Percentiles rank a stretch among this genome's conserved stretches.
phyloP scores from a whole-genome alignment of 2,329 filamentous ascomycete species.

The Cadophora malorum region DNA sequence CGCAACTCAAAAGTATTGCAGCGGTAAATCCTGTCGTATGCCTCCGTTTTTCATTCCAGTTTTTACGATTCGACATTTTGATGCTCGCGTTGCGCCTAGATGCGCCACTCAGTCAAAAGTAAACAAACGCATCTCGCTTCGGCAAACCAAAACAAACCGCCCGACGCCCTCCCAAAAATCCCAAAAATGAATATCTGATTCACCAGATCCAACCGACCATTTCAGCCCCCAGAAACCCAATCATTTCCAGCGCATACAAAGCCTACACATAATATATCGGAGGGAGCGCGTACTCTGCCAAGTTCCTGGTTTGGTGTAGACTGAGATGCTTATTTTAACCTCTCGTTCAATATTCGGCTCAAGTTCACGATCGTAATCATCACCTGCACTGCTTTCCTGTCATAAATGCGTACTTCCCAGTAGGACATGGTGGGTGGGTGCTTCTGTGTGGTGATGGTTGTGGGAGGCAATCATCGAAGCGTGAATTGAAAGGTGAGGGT shows the following conservation, averaged over 20 bases:
- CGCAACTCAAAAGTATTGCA: too few species aligned
- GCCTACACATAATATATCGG: constrained; percentile 42
- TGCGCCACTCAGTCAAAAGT: neutral
- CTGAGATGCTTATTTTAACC: neutral
- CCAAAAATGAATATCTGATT: neutral
- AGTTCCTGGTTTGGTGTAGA: neutral
- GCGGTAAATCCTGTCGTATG: too few species aligned
- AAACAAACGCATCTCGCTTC: neutral
- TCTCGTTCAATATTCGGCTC: neutral
- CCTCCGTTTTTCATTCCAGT: neutral
- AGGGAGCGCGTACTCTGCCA: constrained; percentile 31
- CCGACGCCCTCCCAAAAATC: neutral
- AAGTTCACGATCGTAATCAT: constrained; percentile 5
- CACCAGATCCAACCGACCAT: neutral
- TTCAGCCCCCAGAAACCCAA: neutral
- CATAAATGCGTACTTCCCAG: constrained; percentile 9
- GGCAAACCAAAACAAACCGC: neutral
- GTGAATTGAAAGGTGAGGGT: neutral
- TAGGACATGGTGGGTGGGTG: neutral
- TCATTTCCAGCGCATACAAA: constrained; percentile 9
- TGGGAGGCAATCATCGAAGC: neutral
- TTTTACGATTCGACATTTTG: neutral
- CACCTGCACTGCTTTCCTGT: constrained; percentile 4
- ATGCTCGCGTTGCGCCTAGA: neutral
- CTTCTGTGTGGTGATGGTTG: neutral